Evolutionary conservation across 306 rosid genomes (phyloP).

Genomic region (Quercus ilex): DNA sequence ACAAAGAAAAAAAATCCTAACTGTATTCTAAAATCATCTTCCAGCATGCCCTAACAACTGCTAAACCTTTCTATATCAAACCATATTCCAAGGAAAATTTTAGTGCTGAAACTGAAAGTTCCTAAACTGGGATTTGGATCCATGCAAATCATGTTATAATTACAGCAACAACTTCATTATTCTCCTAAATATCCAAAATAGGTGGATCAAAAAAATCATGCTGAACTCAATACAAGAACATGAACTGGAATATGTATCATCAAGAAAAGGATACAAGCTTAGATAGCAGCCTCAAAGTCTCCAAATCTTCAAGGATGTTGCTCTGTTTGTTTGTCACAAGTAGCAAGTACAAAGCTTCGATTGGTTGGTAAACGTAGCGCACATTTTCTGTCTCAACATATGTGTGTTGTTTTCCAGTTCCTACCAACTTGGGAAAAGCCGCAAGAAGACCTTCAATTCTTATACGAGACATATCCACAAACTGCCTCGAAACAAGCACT

Average conservation of each 20-base stretch:
- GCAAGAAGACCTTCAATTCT: constrained; percentile 98
- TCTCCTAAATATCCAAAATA: background rate
- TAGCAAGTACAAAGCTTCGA: constrained; percentile 85
- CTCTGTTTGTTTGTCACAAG: constrained; percentile 96
- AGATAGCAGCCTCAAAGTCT: constrained; percentile 85
- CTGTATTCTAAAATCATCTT: background rate
- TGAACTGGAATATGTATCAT: constrained; percentile 15
- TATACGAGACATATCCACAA: constrained; percentile 86
- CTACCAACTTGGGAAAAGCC: constrained; percentile 93
- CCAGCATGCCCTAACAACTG: too few relatives aligned
- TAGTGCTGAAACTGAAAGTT: background rate
- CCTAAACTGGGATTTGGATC: background rate
- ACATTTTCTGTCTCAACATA: constrained; percentile 94
- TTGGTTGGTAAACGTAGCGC: constrained; percentile 97
- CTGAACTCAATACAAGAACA: background rate
- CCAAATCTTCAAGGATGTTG: constrained; percentile 94
- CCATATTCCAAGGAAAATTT: background rate
- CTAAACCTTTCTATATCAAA: background rate
- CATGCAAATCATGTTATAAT: background rate
- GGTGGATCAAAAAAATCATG: constrained; percentile 11
- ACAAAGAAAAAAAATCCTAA: background rate
- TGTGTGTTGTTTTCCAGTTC: constrained; percentile 95
- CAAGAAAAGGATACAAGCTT: constrained; percentile 83
- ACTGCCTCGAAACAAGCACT: constrained; percentile 95
- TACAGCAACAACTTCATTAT: constrained; percentile 17